Base-by-base conservation (phyloP, 1,284 basidiomycete species). In the Malassezia dermatis region DNA sequence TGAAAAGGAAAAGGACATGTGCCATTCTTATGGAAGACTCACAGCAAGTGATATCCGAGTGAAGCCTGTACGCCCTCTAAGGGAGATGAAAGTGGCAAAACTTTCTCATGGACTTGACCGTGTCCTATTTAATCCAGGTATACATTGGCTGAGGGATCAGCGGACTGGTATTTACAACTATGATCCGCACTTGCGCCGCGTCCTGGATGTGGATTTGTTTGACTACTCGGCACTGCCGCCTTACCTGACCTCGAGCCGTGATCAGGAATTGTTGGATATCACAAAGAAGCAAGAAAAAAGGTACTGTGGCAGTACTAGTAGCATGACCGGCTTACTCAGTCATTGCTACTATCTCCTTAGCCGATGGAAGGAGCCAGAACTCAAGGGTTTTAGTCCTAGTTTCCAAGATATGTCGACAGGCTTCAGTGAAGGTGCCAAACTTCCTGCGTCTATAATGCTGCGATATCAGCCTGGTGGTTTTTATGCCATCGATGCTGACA, bases 241-340 rank as follows among this genome's bases (percentile, higher is more conserved):
- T 0, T 98, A 95, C 66, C 76, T 88, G 31, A 85, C 81, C 27
- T 89, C 89, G 56, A 89, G 87, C 4, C 78, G 80, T 52, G 93
- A 98, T 68, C 71, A 81, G 59, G 86, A 86, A 56, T 77, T 96
- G 5, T 78, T 80, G 53, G 68, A 75, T 3, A 76, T 94, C 13
- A 85, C 86, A 0, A 78, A 81, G 61, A 74, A 75, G 34, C 79
- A 86, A 56, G 74, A 78, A 0, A 81, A 82, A 40, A 78, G 72
- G 35, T 96, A 86, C 72, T 82, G 82, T 15, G 93, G 93, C 0
- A 91, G 88, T 8, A 98, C 93, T 0, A 93, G 89, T n/a, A 91
- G 88, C 10, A 77, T 94, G 57, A 86, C 88, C 0, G 83, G 85
- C 30, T 81, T 91, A 56, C 78, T 95, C 34, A 81, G 82, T 47